Base-by-base conservation (phyloP, 2,329 filamentous ascomycete genomes). In the Orbilia blumenaviensis region DNA sequence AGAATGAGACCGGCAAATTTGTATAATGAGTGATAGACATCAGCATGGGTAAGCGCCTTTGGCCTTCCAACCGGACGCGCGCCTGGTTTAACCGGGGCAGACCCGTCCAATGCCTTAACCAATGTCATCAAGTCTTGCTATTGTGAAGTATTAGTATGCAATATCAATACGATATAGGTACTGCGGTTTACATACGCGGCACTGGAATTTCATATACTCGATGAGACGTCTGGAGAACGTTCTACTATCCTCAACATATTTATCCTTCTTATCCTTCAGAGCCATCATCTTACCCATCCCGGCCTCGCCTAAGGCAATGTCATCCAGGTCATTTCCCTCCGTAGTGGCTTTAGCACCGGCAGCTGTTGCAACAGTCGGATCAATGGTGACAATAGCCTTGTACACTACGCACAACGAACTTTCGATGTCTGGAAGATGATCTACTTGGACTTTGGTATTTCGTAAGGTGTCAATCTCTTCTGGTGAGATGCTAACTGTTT, bases 341-440 rank as follows among this genome's bases (percentile, higher is more conserved):
- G 56, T 36, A 80, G 83, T n/a, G 4, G 64, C 84, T 82, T 84
- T 84, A 80, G 86, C 84, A 61, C 90, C 88, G 50, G 94, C 88
- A 9, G 23, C 32, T n/a, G 86, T 84, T 60, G 90, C 88, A 50
- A 94, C 88, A 6, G 90, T 89, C 0, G 94, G 93, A 81, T 98
- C 94, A 67, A 98, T 98, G 77, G 94, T 97, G 79, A 91, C 86
- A 89, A 98, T 93, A 6, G 94, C 95, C 82, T 92, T 95, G 83
- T 95, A 98, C 5, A 99, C 86, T 10, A 90, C 90, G 10, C 94
- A 88, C 1, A 98, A 85, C 5, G 93, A 88, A 1, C 84, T 82
- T 82, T 99, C 94, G 27, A 96, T 91, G 16, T 92, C 89, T 79
- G 90, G 89, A 9, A 98, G 84, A 1, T 92, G 92, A 18, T 87